Conservation (phyloP, 352 stramenopile species). For the Achlya hypogyna region DNA sequence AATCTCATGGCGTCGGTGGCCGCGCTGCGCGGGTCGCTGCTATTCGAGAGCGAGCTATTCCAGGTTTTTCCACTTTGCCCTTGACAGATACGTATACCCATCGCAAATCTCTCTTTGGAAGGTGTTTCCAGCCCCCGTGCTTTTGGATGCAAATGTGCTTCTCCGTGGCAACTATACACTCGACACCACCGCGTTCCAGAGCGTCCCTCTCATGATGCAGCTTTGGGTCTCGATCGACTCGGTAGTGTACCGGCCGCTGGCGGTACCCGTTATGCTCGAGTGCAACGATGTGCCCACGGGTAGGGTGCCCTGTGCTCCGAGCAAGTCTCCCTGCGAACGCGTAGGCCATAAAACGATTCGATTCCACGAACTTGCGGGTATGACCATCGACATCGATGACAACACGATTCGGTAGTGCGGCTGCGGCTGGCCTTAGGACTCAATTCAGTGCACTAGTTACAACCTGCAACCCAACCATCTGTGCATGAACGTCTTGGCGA, state of each 20-base stretch:
- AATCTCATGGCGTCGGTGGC: conserved; percentile 75
- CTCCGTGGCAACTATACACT: conserved; percentile 56
- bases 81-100: not conserved
- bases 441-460: conserved; percentile 2
- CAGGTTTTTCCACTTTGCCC: conserved; percentile 14
- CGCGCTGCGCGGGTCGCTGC: conserved; percentile 56
- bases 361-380: conserved; percentile 74
- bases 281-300: not conserved
- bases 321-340: no score
- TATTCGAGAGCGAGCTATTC: conserved; percentile 82
- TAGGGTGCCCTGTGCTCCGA: not conserved
- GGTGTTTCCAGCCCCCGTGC: conserved; percentile 70
- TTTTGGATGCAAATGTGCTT: conserved; percentile 69
- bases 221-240: conserved; percentile 74
- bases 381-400: conserved; percentile 80
- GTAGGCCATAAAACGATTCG: conserved; percentile 38
- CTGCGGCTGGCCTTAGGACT: conserved; percentile 8
- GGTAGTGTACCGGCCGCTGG: conserved; percentile 65
- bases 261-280: conserved; percentile 53
- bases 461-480: conserved; percentile 26
- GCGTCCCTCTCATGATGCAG: conserved; percentile 79
- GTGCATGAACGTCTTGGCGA: conserved; percentile 72
- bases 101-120: no score
- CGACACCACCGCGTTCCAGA: conserved; percentile 39
- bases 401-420: conserved; percentile 73